Base-by-base conservation (phyloP, 2,329 filamentous ascomycete genomes). In the Fusarium liriodendri region DNA sequence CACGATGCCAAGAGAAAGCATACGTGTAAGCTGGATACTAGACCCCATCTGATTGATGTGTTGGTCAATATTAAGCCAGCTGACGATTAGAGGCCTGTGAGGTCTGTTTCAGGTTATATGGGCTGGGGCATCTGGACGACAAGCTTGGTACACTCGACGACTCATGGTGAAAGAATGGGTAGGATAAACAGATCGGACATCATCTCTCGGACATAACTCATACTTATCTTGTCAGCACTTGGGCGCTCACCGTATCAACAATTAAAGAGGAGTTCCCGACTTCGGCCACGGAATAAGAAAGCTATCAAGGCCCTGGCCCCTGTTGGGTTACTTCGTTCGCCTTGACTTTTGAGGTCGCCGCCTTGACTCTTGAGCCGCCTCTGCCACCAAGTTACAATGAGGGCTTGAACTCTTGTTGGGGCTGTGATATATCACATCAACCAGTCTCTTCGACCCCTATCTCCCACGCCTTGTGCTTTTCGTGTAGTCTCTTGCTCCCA, bases 41-140 rank as follows among this genome's bases (percentile, higher is more conserved):
- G 29, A 45, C 9, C 62, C 25, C 37, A n/a, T 32, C 18, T 38
- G 25, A 57, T 66, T 38, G 25, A 57, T 66, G 37, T 45, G 47
- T 25, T 59, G 42, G 60, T 33, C 33, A 50, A 42, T n/a, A 37
- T 9, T 37, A 33, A 62, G 32, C 35, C 18, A 25, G 25, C 14
- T 64, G 38, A 64, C 27, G 69, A 25, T 59, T 61, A 45, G 55
- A 59, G 40, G 59, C 60, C 55, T 60, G 40, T 35, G 25, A 65
- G 22, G 37, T 22, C 62, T 29, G 25, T 50, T 29, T 50, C 45
- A 50, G 25, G 45, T 50, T 50, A 45, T 25, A 25, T 45, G 42
- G 40, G 20, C 42, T 25, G 42, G 25, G 25, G 16, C 13, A 7
- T n/a, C 25, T n/a, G 45, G 25, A 29, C 16, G 16, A 7, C 25